phyloP scores from a whole-genome alignment of 306 rosid species.

The Herpetospermum pedunculosum region DNA sequence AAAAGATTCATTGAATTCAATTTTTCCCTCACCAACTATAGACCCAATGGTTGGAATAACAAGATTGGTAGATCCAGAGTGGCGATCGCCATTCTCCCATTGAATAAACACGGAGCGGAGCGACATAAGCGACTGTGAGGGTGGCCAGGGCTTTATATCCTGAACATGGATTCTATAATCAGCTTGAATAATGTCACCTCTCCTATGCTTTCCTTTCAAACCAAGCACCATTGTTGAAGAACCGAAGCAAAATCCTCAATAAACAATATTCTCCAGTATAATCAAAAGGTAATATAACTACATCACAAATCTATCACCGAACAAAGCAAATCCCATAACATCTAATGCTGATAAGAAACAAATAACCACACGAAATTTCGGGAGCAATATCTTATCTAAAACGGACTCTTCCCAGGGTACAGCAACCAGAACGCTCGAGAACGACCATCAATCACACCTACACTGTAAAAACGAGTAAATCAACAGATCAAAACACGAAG shows the following conservation, averaged over 20 bases:
- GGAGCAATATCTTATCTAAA: background rate
- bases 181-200: conserved; percentile 39
- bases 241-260: conserved; percentile 6
- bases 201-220: conserved; percentile 51
- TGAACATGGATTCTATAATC: conserved; percentile 58
- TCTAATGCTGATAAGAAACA: background rate
- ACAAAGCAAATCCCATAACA: conserved; percentile 8
- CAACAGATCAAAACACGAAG: background rate
- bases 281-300: conserved; percentile 13
- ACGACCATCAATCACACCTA: background rate
- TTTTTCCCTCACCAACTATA: conserved; percentile 59
- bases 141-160: conserved; percentile 97
- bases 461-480: background rate
- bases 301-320: conserved; percentile 16
- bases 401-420: background rate
- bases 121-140: conserved; percentile 65
- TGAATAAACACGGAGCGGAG: conserved; percentile 69
- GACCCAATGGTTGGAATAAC: conserved; percentile 62
- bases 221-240: conserved; percentile 51
- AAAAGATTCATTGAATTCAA: conserved; percentile 71
- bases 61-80: conserved; percentile 63
- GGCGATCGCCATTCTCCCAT: conserved; percentile 84
- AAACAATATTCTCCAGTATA: conserved; percentile 19
- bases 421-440: background rate
- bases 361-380: background rate